phyloP scores from a whole-genome alignment of 2,329 filamentous ascomycete genomes.

The Nothopassalora personata region DNA sequence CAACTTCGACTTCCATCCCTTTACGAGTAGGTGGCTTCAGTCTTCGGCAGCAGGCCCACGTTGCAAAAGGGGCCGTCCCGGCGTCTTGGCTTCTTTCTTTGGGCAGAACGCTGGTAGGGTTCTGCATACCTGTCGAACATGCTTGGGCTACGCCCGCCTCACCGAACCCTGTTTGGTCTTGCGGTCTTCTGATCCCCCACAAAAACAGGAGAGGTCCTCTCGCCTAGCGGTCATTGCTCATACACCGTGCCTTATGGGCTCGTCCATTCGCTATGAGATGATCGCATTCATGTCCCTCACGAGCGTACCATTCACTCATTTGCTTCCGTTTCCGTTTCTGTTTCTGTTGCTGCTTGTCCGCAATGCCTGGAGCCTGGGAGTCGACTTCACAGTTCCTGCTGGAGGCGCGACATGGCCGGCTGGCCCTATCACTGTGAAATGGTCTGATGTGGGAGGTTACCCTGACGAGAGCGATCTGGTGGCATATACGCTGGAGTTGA shows the following conservation, averaged over 20 bases:
- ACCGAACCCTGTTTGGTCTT: background rate
- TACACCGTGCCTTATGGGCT: background rate
- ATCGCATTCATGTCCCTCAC: conserved; percentile 6
- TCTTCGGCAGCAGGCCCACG: no score
- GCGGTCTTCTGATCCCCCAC: background rate
- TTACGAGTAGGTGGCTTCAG: no score
- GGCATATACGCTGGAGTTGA: conserved; percentile 15
- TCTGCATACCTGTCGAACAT: conserved; percentile 2
- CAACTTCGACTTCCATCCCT: background rate
- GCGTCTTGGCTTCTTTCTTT: background rate
- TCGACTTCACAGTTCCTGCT: conserved; percentile 15
- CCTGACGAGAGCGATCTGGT: conserved; percentile 14
- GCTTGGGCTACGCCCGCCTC: background rate
- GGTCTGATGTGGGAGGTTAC: conserved; percentile 18
- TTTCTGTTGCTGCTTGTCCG: conserved; percentile 10
- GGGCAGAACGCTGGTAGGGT: background rate
- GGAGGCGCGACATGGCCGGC: conserved; percentile 17
- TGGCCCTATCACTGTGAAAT: conserved; percentile 15
- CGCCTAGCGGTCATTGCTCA: background rate
- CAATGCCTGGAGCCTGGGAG: conserved; percentile 12
- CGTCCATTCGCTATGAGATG: conserved; percentile 5
- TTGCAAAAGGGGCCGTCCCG: no score
- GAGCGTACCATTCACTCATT: conserved; percentile 8
- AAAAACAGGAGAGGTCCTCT: background rate
- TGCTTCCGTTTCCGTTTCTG: conserved; percentile 12